Conservation (phyloP, 495 filamentous ascomycete genomes). For the Parachaetomium inaequale region DNA sequence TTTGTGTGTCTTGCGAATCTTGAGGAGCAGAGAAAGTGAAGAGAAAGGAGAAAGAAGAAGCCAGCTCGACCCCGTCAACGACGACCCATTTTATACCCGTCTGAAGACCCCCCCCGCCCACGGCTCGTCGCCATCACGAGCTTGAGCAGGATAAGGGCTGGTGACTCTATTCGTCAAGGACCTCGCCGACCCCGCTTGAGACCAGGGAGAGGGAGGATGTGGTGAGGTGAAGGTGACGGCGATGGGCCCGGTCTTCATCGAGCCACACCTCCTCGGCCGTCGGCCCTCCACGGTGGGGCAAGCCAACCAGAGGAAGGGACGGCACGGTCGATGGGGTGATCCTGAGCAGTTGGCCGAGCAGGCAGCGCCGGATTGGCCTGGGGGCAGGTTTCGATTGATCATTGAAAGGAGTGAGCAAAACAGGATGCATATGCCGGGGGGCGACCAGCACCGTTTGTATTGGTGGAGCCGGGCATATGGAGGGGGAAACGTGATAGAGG, state of each 20-base stretch:
- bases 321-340: constrained; percentile 37
- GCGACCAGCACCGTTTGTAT: constrained; percentile 35
- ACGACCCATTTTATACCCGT: constrained; percentile 63
- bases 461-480: constrained; percentile 27
- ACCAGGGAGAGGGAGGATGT: constrained; percentile 34
- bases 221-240: constrained; percentile 38
- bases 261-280: constrained; percentile 36
- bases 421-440: constrained; percentile 38
- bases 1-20: constrained; percentile 4
- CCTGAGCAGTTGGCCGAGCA: constrained; percentile 32
- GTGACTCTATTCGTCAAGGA: constrained; percentile 47
- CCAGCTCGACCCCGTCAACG: constrained; percentile 37
- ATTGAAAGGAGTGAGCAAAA: constrained; percentile 38
- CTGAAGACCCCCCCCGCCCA: constrained; percentile 21
- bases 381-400: constrained; percentile 43
- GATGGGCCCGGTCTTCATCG: constrained; percentile 25
- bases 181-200: constrained; percentile 44
- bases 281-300: constrained; percentile 51
- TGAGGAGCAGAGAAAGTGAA: constrained; percentile 40
- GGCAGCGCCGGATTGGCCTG: constrained; percentile 38
- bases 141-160: constrained; percentile 47
- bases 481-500: constrained; percentile 23
- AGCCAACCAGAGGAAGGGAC: constrained; percentile 37
- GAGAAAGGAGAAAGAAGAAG: constrained; percentile 54
- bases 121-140: constrained; percentile 35